Percentiles rank a stretch among this genome's conserved stretches.
Evolutionary conservation across 805 yeast genomes (phyloP).

Genomic region (Scheffersomyces stipitis): DNA sequence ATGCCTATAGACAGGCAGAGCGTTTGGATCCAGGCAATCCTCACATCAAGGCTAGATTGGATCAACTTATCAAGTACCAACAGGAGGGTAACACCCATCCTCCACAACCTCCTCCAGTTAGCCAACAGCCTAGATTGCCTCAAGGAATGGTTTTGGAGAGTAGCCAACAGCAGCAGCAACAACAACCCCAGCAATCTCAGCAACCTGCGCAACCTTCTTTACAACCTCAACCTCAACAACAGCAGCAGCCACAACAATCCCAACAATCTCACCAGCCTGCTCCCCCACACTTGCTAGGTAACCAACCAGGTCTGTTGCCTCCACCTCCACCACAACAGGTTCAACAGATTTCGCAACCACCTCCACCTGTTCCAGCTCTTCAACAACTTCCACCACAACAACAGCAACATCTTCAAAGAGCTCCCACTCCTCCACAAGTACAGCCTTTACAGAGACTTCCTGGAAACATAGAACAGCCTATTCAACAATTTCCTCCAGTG

Average conservation of each 20-base stretch:
- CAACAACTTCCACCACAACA: conserved; percentile 4
- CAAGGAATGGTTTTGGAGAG: conserved; percentile 62
- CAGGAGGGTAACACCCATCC: conserved; percentile 65
- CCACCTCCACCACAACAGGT: conserved; percentile 6
- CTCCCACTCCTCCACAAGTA: conserved; percentile 6
- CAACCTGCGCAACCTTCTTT: conserved; percentile 11
- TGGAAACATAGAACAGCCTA: conserved; percentile 2
- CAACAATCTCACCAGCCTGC: conserved; percentile 2
- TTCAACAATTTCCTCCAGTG: conserved; percentile 3
- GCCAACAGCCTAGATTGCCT: conserved; percentile 62
- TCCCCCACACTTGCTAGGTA: conserved; percentile 8
- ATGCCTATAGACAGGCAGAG: conserved; percentile 96
- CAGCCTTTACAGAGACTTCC: neutral
- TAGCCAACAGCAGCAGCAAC: conserved; percentile 29
- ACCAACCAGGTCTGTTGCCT: conserved; percentile 4
- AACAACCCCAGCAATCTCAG: conserved; percentile 7
- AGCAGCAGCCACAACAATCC: conserved; percentile 12
- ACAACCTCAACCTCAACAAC: conserved; percentile 11
- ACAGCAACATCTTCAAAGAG: conserved; percentile 8
- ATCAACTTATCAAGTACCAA: conserved; percentile 74
- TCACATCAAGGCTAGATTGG: conserved; percentile 89
- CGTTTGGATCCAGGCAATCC: conserved; percentile 92
- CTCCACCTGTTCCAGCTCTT: conserved; percentile 8
- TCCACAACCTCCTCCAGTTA: conserved; percentile 66
- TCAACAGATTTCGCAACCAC: conserved; percentile 1